These are phyloP conservation scores for Aspergillus brunneoviolaceus DNA, from an alignment of 2,329 filamentous ascomycete genomes.

Conservation along the genomic window DNA sequence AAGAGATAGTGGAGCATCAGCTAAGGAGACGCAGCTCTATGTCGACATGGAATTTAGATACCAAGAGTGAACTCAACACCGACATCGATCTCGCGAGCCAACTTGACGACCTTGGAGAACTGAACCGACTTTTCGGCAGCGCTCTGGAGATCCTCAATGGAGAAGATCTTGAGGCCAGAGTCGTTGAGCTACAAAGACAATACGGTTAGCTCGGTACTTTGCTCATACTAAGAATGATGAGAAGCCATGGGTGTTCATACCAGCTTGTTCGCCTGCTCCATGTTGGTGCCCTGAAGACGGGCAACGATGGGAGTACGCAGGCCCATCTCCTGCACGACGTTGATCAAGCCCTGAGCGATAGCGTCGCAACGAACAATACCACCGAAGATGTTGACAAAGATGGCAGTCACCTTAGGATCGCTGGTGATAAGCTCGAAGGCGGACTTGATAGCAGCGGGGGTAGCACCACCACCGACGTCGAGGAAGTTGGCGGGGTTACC, in stretches of 20 bases:
- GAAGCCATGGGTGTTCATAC: constrained; percentile 46
- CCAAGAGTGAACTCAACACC: constrained; percentile 93
- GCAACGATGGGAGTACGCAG: constrained; percentile 96
- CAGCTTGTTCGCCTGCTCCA: constrained; percentile 85
- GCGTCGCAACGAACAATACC: constrained; percentile 98
- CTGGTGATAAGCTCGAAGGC: constrained; percentile 98
- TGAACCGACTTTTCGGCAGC: constrained; percentile 98
- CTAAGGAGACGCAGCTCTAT: constrained; percentile 8
- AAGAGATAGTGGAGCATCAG: constrained; percentile 10
- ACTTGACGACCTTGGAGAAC: constrained; percentile 98
- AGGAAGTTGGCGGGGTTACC: constrained; percentile 97
- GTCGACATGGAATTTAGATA: constrained; percentile 61
- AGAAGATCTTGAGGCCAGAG: constrained; percentile 98
- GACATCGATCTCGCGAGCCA: constrained; percentile 95
- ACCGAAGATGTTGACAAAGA: constrained; percentile 99
- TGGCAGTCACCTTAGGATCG: constrained; percentile 95
- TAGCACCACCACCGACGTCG: constrained; percentile 96
- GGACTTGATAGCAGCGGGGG: constrained; percentile 92
- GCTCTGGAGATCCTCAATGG: constrained; percentile 94
- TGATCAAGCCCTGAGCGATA: constrained; percentile 93
- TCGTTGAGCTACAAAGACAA: constrained; percentile 70
- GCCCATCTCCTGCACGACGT: constrained; percentile 91
- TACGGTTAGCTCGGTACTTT: constrained; percentile 9
- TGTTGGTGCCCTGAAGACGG: constrained; percentile 96
- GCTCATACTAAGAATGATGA: neutral